phyloP scores from a whole-genome alignment of 2,329 filamentous ascomycete genomes.

The Penicillium sclerotiorum region DNA sequence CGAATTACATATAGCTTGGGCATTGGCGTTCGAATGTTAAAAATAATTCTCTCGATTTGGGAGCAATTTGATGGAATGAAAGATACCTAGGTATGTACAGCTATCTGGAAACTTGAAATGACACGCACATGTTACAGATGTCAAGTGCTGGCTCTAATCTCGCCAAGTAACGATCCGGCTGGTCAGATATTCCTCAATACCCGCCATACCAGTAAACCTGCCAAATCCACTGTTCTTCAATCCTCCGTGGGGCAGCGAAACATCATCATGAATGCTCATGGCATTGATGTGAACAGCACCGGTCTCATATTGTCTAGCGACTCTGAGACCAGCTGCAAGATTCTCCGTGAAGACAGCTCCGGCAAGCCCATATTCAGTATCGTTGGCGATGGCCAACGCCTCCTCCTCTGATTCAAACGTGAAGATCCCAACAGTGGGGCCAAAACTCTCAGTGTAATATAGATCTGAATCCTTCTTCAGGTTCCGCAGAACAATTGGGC shows the following conservation, averaged over 20 bases:
- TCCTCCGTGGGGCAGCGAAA: constrained; percentile 66
- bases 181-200: neutral
- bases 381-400: neutral
- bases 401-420: neutral
- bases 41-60: no score
- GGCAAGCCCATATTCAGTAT: neutral
- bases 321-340: neutral
- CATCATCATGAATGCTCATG: constrained; percentile 67
- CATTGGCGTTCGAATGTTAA: no score
- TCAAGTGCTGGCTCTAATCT: no score
- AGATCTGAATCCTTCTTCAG: neutral
- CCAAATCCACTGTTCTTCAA: constrained; percentile 19
- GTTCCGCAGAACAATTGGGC: neutral
- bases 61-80: no score
- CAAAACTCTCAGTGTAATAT: neutral
- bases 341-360: neutral
- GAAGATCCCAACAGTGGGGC: neutral
- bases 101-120: no score
- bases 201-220: neutral
- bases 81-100: no score
- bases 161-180: no score
- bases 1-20: no score
- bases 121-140: no score
- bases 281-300: constrained; percentile 67
- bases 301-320: neutral